These are phyloP conservation scores for Curvularia sp. DNA, from an alignment of 2,329 filamentous ascomycete species.

Conservation along the genomic window DNA sequence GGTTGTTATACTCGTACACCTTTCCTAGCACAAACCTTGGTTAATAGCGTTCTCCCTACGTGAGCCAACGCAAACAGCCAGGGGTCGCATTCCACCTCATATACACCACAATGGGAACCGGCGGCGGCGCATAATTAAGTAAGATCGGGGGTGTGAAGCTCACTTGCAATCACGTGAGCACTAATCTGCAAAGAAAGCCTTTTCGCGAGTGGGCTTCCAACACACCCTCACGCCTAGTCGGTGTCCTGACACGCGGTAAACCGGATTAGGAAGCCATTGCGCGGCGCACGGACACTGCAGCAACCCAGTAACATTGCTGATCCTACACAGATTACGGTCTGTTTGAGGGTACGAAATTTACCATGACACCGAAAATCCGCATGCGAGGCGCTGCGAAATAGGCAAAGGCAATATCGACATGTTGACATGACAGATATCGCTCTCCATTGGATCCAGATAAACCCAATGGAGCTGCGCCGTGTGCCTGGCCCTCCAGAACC, in stretches of 20 bases:
- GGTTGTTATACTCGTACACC: neutral
- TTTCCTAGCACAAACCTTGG: neutral
- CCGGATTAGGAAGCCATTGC: conserved; percentile 22
- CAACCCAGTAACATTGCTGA: neutral
- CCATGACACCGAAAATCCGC: conserved; percentile 8
- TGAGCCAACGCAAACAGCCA: neutral
- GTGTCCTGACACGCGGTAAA: conserved; percentile 7
- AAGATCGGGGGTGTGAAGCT: conserved; percentile 1
- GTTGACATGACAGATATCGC: neutral
- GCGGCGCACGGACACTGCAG: conserved; percentile 8
- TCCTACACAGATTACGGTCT: conserved; percentile 4
- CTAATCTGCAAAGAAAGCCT: conserved; percentile 22
- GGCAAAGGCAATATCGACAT: neutral
- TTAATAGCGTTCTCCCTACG: neutral
- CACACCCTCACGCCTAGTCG: conserved; percentile 12
- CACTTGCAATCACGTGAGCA: conserved; percentile 16
- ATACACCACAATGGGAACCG: conserved; percentile 5
- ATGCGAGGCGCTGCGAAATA: neutral
- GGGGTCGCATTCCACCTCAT: neutral
- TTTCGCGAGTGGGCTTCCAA: conserved; percentile 19
- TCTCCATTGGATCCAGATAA: neutral
- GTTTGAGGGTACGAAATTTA: conserved; percentile 4
- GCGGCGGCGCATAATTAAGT: conserved; percentile 8
- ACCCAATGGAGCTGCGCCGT: no score
- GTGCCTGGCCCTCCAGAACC: neutral